Evolutionary conservation across 2,329 filamentous ascomycete species (phyloP).

Genomic region (Pseudonectria buxi): DNA sequence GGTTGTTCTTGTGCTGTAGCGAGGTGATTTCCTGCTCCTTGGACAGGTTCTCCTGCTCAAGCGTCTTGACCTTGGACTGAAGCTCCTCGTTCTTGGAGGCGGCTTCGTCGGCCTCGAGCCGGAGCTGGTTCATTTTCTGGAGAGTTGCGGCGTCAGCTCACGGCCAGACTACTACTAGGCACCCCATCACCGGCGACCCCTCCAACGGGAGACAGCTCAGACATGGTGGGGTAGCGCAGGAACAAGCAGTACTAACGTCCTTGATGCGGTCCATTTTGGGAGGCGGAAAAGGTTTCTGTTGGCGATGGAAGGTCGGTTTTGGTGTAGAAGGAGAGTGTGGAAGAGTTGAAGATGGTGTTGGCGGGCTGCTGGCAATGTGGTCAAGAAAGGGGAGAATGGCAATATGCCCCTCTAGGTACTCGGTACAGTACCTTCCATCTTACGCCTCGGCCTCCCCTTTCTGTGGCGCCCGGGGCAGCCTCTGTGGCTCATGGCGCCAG

Average conservation of each 20-base stretch:
- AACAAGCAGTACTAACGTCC: conserved; percentile 57
- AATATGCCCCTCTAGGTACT: conserved; percentile 31
- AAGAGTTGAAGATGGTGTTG: conserved; percentile 23
- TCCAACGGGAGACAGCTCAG: conserved; percentile 22
- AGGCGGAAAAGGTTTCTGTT: conserved; percentile 7
- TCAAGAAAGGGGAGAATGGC: conserved; percentile 29
- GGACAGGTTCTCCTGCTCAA: conserved; percentile 90
- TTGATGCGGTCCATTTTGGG: conserved; percentile 78
- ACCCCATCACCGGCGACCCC: conserved; percentile 22
- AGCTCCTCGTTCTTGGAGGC: conserved; percentile 79
- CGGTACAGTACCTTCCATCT: no score
- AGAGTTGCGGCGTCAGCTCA: no score
- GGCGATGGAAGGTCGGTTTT: conserved; percentile 5
- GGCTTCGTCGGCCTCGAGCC: conserved; percentile 85
- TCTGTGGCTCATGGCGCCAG: no score
- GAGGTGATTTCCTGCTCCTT: conserved; percentile 99
- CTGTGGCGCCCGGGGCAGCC: no score
- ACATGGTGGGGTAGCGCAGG: conserved; percentile 25
- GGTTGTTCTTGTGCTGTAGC: conserved; percentile 86
- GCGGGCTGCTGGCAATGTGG: conserved; percentile 23
- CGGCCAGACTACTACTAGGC: conserved; percentile 13
- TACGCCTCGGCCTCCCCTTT: no score
- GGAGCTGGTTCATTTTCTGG: conserved; percentile 95
- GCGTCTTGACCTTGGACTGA: conserved; percentile 74
- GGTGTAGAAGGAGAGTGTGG: conserved; percentile 21